A percentile compares a stretch with the other conserved stretches of the same genome.
Evolutionary conservation across 192 early-diverging fungal species (phyloP).

Genomic region (Rhizophlyctis rosea): DNA sequence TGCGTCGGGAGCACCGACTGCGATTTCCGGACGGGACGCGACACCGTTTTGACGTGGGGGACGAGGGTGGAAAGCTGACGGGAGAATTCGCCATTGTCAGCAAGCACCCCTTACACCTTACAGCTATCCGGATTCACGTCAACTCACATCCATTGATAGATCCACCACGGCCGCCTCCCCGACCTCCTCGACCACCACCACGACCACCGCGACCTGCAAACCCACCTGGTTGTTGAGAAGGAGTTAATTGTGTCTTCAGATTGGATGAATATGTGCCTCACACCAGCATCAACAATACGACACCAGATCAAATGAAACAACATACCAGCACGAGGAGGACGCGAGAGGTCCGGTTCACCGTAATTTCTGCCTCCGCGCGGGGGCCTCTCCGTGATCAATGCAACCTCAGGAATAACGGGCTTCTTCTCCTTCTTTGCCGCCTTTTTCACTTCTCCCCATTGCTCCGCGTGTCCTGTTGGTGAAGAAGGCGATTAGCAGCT

Average conservation of each 20-base stretch:
- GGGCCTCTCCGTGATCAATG: neutral
- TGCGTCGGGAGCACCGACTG: neutral
- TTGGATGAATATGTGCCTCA: no score
- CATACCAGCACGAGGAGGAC: slow-evolving; percentile 59
- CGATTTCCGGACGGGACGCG: neutral
- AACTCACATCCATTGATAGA: slow-evolving; percentile 33
- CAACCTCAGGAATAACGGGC: slow-evolving; percentile 26
- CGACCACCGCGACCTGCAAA: slow-evolving; percentile 53
- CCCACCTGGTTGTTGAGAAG: slow-evolving; percentile 24
- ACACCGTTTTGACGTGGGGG: slow-evolving; percentile 25
- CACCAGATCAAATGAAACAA: slow-evolving; percentile 16
- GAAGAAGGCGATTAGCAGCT: slow-evolving; percentile 16
- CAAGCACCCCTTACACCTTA: neutral
- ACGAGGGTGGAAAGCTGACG: slow-evolving; percentile 19
- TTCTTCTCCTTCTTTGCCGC: slow-evolving; percentile 63
- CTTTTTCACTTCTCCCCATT: slow-evolving; percentile 90
- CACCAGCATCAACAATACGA: neutral
- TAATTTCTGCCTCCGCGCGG: neutral
- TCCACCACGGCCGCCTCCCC: slow-evolving; percentile 49
- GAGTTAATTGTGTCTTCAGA: slow-evolving; percentile 1
- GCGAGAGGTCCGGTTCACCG: neutral
- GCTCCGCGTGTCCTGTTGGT: slow-evolving; percentile 64
- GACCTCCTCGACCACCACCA: slow-evolving; percentile 65
- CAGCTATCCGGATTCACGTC: neutral
- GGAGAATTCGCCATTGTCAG: neutral